Conservation (phyloP, 2,329 filamentous ascomycete species). For the Rhynchosporium graminicola region DNA sequence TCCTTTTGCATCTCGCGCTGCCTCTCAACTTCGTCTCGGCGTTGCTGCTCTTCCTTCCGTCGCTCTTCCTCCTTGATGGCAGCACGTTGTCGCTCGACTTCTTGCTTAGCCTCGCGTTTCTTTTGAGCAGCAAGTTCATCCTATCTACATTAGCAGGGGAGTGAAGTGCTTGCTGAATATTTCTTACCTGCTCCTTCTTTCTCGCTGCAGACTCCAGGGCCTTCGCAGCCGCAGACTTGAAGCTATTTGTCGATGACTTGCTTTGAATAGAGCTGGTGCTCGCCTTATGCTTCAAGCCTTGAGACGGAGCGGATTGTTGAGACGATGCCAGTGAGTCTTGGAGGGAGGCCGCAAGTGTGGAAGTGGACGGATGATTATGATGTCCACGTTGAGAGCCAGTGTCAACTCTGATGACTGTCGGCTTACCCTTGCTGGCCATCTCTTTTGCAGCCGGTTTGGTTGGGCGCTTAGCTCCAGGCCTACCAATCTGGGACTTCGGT, state of each 20-base stretch:
- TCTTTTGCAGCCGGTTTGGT: constrained; percentile 62
- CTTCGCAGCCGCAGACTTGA: constrained; percentile 70
- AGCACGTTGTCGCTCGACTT: constrained; percentile 75
- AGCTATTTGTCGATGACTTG: constrained; percentile 51
- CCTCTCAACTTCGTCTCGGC: constrained; percentile 60
- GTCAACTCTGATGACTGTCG: constrained; percentile 71
- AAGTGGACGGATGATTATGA: constrained; percentile 61
- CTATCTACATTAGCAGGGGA: constrained; percentile 35
- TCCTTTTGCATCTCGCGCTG: constrained; percentile 47
- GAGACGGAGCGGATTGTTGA: constrained; percentile 49
- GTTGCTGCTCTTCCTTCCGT: constrained; percentile 59
- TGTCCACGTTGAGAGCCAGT: constrained; percentile 65
- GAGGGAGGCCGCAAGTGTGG: constrained; percentile 56
- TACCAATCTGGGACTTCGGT: constrained; percentile 50
- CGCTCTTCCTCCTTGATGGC: constrained; percentile 66
- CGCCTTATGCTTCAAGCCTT: constrained; percentile 60
- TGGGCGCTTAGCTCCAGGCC: constrained; percentile 57
- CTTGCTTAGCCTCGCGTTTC: constrained; percentile 78
- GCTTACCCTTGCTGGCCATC: constrained; percentile 57
- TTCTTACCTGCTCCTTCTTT: constrained; percentile 70
- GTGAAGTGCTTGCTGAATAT: neutral
- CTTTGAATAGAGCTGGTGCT: constrained; percentile 49
- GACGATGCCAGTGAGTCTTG: constrained; percentile 55
- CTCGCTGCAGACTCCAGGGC: constrained; percentile 74
- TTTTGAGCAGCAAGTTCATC: constrained; percentile 79